Evolutionary conservation across 2,329 filamentous ascomycete species (phyloP), one percentile per base, ranked within the genome.

Genomic region (Magnaporthiopsis incrustans): DNA sequence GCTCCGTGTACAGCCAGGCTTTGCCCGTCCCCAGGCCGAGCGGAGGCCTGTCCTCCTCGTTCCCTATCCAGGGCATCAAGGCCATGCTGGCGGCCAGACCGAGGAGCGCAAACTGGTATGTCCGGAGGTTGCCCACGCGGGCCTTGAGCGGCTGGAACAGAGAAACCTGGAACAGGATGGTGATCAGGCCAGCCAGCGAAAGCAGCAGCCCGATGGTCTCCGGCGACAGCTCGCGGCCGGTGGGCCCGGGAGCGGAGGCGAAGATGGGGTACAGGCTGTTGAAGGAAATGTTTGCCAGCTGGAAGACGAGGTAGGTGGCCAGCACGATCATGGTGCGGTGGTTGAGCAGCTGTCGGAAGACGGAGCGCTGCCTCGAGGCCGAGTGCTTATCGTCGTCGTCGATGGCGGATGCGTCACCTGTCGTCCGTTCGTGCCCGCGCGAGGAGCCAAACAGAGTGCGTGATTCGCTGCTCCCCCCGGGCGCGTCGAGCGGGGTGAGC

Each of bases 211-310:
- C 95, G 59, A 98, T 97, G 66, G 90, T 91, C 64, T 86, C 83
- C 0, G 94, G 91, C 0, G 83, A 83, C 4, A 98, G 80, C 0
- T 82, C 81, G 57, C 95, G 89, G 25, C 95, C 95, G 0, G 88
- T 88, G 0, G 95, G 95, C 0, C 87, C 81, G 0, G 83, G 76
- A 0, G 89, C 87, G 64, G 93, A 88, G 0, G 89, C 91, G 70
- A 98, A 99, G 63, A 98, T 94, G 0, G 95, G 95, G 71, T 96
- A 99, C 0, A 99, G 80, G 25, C 91, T 94, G 76, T 97, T 97
- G 82, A 93, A 99, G 4, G 92, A 92, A 68, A 97, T 92, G 74
- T 98, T 98, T 66, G 90, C 88, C 6, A 99, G 82, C 71, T 97
- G 93, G 73, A 98, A 99, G 61, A 98, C 89, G 58, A 97, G 85